Evolutionary conservation across 352 stramenopile genomes (phyloP).

Genomic region (Phytopythium vexans): DNA sequence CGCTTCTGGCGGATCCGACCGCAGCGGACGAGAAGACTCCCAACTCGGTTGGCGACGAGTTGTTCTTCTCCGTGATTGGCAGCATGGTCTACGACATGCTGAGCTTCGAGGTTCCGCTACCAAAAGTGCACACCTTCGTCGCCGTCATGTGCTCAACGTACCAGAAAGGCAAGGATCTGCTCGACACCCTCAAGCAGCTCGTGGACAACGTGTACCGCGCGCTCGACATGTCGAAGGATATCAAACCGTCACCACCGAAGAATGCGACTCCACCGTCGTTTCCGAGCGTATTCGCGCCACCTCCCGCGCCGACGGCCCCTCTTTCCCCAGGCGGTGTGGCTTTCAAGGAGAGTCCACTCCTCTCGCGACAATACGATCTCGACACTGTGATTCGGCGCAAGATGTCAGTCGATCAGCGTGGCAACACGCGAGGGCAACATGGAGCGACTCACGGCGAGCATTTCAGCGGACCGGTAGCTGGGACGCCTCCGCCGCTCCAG

Average conservation of each 20-base stretch:
- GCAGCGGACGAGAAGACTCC: conserved; percentile 22
- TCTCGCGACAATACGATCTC: conserved; percentile 66
- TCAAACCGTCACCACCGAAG: conserved; percentile 30
- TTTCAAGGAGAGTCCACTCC: conserved; percentile 29
- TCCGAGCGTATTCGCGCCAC: background rate
- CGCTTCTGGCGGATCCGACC: conserved; percentile 33
- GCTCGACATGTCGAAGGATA: conserved; percentile 76
- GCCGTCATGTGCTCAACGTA: conserved; percentile 83
- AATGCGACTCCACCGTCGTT: conserved; percentile 4
- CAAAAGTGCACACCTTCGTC: conserved; percentile 77
- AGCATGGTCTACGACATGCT: conserved; percentile 87
- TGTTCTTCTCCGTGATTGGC: conserved; percentile 82
- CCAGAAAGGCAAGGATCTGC: conserved; percentile 63
- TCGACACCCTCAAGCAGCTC: conserved; percentile 72
- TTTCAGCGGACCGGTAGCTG: background rate
- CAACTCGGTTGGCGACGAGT: conserved; percentile 50
- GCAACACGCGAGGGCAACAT: background rate
- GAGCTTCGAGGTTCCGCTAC: conserved; percentile 67
- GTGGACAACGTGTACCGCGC: conserved; percentile 80
- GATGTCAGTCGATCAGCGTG: conserved; percentile 49
- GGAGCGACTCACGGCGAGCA: too few relatives aligned
- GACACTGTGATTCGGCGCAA: conserved; percentile 78
- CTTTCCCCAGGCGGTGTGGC: conserved; percentile 4
- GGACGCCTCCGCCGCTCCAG: conserved; percentile 1
- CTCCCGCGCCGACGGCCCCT: background rate